phyloP scores from a whole-genome alignment of 2,329 filamentous ascomycete genomes.

The Colletotrichum noveboracense region DNA sequence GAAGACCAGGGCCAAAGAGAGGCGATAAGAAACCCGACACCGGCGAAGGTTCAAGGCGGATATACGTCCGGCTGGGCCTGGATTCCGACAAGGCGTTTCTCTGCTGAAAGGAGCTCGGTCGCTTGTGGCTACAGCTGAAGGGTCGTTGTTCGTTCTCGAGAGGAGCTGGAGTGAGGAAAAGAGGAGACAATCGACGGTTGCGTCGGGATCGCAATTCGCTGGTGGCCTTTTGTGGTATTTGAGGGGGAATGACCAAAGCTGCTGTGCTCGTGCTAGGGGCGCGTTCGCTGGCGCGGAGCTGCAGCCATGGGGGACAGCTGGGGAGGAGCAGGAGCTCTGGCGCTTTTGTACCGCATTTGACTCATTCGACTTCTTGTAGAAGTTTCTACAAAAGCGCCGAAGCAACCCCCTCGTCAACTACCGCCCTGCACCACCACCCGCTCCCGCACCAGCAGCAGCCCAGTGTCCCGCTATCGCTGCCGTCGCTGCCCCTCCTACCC shows the following conservation, averaged over 20 bases:
- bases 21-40: neutral
- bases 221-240: constrained; percentile 7
- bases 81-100: neutral
- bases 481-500: constrained; percentile 15
- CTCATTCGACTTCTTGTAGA: constrained; percentile 46
- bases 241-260: constrained; percentile 17
- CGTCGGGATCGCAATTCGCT: neutral
- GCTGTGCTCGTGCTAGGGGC: constrained; percentile 15
- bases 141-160: neutral
- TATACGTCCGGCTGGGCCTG: neutral
- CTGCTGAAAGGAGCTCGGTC: neutral
- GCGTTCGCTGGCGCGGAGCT: constrained; percentile 26
- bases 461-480: constrained; percentile 15
- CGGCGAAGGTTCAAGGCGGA: neutral
- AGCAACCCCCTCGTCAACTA: neutral
- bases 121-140: neutral
- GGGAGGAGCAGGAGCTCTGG: constrained; percentile 27
- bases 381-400: constrained; percentile 41
- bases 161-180: neutral
- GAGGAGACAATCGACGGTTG: neutral
- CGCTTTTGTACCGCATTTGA: constrained; percentile 42
- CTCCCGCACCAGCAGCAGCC: neutral
- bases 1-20: neutral
- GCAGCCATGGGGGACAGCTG: constrained; percentile 21
- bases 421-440: constrained; percentile 21